Evolutionary conservation across 192 early-diverging fungal species (phyloP).

Genomic region (Coemansia umbellata): DNA sequence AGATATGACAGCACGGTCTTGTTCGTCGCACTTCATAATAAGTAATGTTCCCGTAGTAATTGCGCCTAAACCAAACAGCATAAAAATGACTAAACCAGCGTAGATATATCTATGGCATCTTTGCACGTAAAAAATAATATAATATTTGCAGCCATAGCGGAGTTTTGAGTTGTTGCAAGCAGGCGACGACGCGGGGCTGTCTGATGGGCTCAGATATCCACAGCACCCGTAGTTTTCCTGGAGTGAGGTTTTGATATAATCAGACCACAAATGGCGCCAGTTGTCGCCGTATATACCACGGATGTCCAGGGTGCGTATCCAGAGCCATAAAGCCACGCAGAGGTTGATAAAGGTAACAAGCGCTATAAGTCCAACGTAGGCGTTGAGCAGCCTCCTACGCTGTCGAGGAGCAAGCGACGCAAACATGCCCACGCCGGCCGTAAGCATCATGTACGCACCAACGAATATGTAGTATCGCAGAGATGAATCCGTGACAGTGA

Average conservation of each 20-base stretch:
- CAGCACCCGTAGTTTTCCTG: conserved; percentile 28
- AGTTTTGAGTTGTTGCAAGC: conserved; percentile 11
- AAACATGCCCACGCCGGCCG: conserved; percentile 15
- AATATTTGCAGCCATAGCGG: conserved; percentile 31
- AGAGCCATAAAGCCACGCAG: conserved; percentile 27
- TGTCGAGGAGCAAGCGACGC: conserved; percentile 28
- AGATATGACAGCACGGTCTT: conserved; percentile 16
- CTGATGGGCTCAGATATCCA: conserved; percentile 29
- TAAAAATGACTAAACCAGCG: conserved; percentile 30
- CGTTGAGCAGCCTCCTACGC: conserved; percentile 19
- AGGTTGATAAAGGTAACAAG: conserved; percentile 18
- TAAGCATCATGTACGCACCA: conserved; percentile 21
- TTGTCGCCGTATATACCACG: conserved; percentile 11
- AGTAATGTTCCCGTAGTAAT: conserved; percentile 19
- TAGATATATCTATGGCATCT: conserved; percentile 26
- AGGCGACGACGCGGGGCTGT: conserved; percentile 19
- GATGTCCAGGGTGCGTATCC: conserved; percentile 40
- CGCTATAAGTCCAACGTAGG: conserved; percentile 7
- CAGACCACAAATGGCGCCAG: conserved; percentile 30
- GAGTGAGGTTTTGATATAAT: conserved; percentile 26
- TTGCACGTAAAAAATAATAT: conserved; percentile 30
- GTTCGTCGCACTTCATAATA: conserved; percentile 16
- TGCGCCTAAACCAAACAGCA: conserved; percentile 21
- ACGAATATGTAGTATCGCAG: conserved; percentile 27
- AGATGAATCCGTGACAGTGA: conserved; percentile 12